Evolutionary conservation across 2,329 filamentous ascomycete genomes (phyloP), one percentile per base, ranked within the genome.

Genomic region (Aspergillus piperis): DNA sequence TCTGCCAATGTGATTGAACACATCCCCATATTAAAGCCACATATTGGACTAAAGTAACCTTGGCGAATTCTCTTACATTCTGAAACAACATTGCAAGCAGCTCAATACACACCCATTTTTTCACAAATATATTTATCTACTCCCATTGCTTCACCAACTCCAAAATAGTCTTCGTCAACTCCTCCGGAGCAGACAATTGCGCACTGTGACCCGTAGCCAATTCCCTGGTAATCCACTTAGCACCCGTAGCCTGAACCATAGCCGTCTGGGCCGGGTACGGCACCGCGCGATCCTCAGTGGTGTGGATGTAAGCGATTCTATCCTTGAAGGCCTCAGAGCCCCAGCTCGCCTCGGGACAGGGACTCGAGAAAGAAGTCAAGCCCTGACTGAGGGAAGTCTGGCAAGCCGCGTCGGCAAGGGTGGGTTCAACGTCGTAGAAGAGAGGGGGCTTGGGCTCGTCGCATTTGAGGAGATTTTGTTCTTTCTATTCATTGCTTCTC

Each of bases 171-270:
- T 38, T 13, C 27, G 7, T 49, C 44, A 57, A 19, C 27, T 57
- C 54, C 44, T 50, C 54, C 21, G 54, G 15, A 11, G 42, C 47
- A 10, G 54, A 48, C 44, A 57, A 23, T 44, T 57, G 54, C 17
- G 27, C 42, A 57, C 54, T 57, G 41, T 57, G 54, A n/a, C 54
- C 54, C 15, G 19, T 38, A 8, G 49, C 42, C 5, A 57, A 3
- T 19, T 57, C 54, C 10, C 54, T 8, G 0, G 19, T 49, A 8
- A 57, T 38, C 44, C 54, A 57, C 44, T 57, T 17, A 5, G 23
- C 42, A 3, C 42, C 32, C 6, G 54, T 50, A 23, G 25, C 54
- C 44, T 57, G 42, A 30, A 57, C 44, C 54, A 57, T 57, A 4
- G 44, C 54, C 3, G 25, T 4, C 30, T 57, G 54, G 30, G 54